Base-by-base conservation (phyloP, 306 rosid species). In the Hippophae rhamnoides region DNA sequence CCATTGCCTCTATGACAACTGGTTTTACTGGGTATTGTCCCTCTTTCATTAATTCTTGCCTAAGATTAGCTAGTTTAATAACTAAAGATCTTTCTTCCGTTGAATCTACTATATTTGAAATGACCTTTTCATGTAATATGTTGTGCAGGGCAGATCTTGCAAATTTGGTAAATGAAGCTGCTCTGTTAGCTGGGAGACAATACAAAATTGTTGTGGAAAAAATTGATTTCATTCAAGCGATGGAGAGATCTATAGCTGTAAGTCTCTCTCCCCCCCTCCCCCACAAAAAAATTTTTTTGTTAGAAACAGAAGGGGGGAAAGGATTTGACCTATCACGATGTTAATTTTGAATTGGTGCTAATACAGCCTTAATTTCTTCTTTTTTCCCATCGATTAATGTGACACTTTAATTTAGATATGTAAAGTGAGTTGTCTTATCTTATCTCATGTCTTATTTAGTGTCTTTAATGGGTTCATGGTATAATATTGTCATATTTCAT, bases 231-330 rank as follows among this genome's bases (percentile, higher is more conserved):
- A 72, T 90, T 80, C 89, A 81, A 38, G 97, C 95, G 14, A 95
- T 86, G 69, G 97, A 90, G 72, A 81, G 97, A 81, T 84, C 95
- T 63, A 79, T 90, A 72, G 97, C 97, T 72, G 97, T 92, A 85
- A 83, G 69, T 79, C 55, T 61, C 66, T 60, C 57, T 55, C 63
- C 65, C 72, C 41, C 64, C 61, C 13, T 18, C 18, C 18, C n/a
- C n/a, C n/a, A n/a, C n/a, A n/a, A n/a, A n/a, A n/a, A n/a, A n/a
- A n/a, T n/a, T n/a, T n/a, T n/a, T n/a, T n/a, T n/a, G 18, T 18
- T 0, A 18, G 18, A 18, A 18, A 18, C 40, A 18, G 64, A 13
- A 27, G 9, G 8, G n/a, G 41, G 14, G 40, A 9, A 12, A 10
- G 47, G 7, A 8, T 62, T 47, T 57, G 40, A 8, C 5, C 27